Conservation (phyloP, 2,329 filamentous ascomycete genomes). For the Apiospora malaysiana region DNA sequence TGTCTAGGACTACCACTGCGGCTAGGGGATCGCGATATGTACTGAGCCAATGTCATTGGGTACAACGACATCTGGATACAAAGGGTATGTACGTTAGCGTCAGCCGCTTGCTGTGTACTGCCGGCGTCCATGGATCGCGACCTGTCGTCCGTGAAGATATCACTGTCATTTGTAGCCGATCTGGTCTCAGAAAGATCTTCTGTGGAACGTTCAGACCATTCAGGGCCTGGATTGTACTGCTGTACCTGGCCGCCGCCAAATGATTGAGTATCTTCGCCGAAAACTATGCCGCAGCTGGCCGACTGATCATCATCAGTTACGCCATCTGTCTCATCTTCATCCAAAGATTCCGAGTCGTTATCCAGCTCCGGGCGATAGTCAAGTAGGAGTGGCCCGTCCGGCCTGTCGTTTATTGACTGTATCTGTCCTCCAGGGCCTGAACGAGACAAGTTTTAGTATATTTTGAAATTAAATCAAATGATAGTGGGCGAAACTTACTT, state of each 20-base stretch:
- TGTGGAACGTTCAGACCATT: constrained; percentile 43
- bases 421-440: background rate
- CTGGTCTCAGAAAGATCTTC: constrained; percentile 35
- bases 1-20: constrained; percentile 43
- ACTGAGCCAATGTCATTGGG: constrained; percentile 65
- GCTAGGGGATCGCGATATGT: constrained; percentile 48
- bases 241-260: background rate
- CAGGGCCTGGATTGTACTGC: constrained; percentile 23
- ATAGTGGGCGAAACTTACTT: constrained; percentile 44
- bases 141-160: constrained; percentile 38
- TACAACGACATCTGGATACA: constrained; percentile 75
- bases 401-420: background rate
- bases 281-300: constrained; percentile 29
- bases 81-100: constrained; percentile 50
- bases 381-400: background rate
- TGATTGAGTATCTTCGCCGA: constrained; percentile 32
- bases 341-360: constrained; percentile 25
- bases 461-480: background rate
- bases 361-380: constrained; percentile 25
- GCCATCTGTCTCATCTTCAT: constrained; percentile 19
- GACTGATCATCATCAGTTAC: constrained; percentile 9
- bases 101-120: constrained; percentile 34
- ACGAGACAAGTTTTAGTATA: background rate
- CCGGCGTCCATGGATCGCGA: constrained; percentile 38
- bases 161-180: constrained; percentile 30